A percentile compares a stretch with the other conserved stretches of the same genome.
These are phyloP conservation scores for Acrocalymma vagum DNA, from an alignment of 2,329 filamentous ascomycete genomes.

Conservation along the genomic window DNA sequence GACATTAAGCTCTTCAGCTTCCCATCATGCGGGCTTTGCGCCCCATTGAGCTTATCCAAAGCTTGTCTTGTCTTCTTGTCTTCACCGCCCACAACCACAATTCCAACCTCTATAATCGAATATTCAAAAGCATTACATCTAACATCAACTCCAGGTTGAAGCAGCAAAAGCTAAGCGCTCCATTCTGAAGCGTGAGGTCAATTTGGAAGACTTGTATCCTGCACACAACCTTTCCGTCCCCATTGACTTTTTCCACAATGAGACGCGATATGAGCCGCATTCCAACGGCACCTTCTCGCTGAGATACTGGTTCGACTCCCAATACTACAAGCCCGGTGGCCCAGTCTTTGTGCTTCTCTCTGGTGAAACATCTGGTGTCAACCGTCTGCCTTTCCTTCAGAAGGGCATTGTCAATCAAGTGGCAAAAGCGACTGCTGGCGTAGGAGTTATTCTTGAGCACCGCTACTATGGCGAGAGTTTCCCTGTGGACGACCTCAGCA, in stretches of 20 bases:
- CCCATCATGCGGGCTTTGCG: too few species aligned
- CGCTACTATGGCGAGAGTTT: conserved; percentile 85
- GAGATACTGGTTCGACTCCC: conserved; percentile 85
- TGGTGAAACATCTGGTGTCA: conserved; percentile 73
- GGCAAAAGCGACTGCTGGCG: conserved; percentile 69
- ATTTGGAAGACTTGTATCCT: conserved; percentile 54
- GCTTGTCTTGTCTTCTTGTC: too few species aligned
- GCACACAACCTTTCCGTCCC: conserved; percentile 63
- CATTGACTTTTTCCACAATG: conserved; percentile 86
- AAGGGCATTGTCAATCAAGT: conserved; percentile 80
- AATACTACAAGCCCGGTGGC: conserved; percentile 77
- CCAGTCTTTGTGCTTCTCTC: conserved; percentile 80
- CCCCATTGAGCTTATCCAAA: too few species aligned
- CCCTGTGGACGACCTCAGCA: conserved; percentile 71
- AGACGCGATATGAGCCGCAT: conserved; percentile 80
- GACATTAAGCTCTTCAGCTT: too few species aligned
- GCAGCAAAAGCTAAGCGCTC: conserved; percentile 22
- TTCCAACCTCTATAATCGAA: too few species aligned
- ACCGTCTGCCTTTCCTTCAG: conserved; percentile 73
- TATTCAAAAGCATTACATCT: neutral
- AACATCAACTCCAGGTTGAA: conserved; percentile 18
- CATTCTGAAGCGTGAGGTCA: conserved; percentile 39
- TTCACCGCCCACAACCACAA: neutral
- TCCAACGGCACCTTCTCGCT: conserved; percentile 72
- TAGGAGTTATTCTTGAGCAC: conserved; percentile 85